A percentile compares a stretch with the other conserved stretches of the same genome.
phyloP scores from a whole-genome alignment of 1,284 basidiomycete species.

The Caloboletus firmus region DNA sequence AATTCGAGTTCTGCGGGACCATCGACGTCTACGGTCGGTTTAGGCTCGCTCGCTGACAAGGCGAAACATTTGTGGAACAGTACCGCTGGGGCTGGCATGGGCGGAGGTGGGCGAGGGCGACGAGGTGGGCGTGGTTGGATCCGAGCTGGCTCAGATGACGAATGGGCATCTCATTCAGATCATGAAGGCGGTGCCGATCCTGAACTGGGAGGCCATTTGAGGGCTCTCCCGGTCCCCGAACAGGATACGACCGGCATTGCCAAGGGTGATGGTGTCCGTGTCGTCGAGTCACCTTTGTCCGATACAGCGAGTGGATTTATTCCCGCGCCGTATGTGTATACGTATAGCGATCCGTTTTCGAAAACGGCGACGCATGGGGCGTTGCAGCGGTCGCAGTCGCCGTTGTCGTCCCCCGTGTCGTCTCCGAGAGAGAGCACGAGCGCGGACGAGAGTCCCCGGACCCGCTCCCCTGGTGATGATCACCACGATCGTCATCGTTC shows the following conservation, averaged over 20 bases:
- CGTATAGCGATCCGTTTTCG: conserved; percentile 22
- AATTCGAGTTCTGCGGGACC: background rate
- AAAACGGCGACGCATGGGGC: conserved; percentile 15
- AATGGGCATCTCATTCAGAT: conserved; percentile 37
- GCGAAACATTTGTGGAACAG: conserved; percentile 21
- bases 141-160: conserved; percentile 40
- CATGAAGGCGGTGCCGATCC: conserved; percentile 12
- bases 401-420: conserved; percentile 22
- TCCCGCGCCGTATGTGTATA: conserved; percentile 4
- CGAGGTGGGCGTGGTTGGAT: conserved; percentile 43
- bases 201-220: conserved; percentile 12
- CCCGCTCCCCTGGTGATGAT: conserved; percentile 6
- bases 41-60: conserved; percentile 21
- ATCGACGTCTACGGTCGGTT: conserved; percentile 1
- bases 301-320: conserved; percentile 19
- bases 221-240: conserved; percentile 9
- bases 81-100: background rate
- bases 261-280: conserved; percentile 13
- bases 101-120: conserved; percentile 9
- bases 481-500: conserved; percentile 32
- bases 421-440: conserved; percentile 23
- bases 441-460: conserved; percentile 17
- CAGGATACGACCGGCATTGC: background rate
- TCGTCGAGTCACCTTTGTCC: conserved; percentile 31
- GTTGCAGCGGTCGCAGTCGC: conserved; percentile 23